Evolutionary conservation across 129 eudicot species (phyloP), one percentile per base, ranked within the genome.

Genomic region (Arctium lappa): DNA sequence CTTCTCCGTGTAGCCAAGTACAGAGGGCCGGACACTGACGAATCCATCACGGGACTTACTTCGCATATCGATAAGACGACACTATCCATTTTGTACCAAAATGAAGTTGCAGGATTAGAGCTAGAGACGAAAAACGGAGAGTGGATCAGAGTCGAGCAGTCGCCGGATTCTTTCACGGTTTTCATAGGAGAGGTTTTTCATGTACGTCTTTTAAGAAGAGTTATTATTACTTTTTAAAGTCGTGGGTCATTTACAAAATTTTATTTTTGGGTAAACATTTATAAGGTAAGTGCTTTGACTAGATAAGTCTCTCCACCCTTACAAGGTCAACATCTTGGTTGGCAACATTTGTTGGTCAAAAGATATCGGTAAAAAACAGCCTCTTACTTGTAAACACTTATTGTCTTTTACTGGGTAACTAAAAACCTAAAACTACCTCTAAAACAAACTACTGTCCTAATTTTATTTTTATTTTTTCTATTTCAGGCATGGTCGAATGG

Each of bases 401-500:
- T 22, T 0, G 27, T 22, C 27, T 22, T 22, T 22, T 22, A 22
- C 27, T 22, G 27, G 27, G 27, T 22, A 22, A 22, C 27, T 22
- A 22, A 22, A 22, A 22, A 22, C 27, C 27, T n/a, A n/a, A n/a
- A n/a, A n/a, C n/a, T n/a, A n/a, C 16, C 16, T 50, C 16, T 50
- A 1, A 30, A 50, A 75, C 9, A 50, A 11, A 40, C 34, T 10
- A 30, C 10, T 37, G 39, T 12, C 15, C 32, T 39, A 78, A 13
- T 40, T 27, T 76, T 16, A 16, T 27, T 74, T 74, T 30, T 12
- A 29, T 18, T 30, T 75, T 16, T 53, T 30, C 2, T 11, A 3
- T 60, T 65, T 37, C 48, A 89, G 93, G 93, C 93, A 73, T 89
- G 93, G 93, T 82, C 89, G 79, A 89, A 89, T 62, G 93, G 93